A percentile compares a stretch with the other conserved stretches of the same genome.
Conservation (phyloP, 2,329 filamentous ascomycete species). For the Aspergillus novofumigatus region DNA sequence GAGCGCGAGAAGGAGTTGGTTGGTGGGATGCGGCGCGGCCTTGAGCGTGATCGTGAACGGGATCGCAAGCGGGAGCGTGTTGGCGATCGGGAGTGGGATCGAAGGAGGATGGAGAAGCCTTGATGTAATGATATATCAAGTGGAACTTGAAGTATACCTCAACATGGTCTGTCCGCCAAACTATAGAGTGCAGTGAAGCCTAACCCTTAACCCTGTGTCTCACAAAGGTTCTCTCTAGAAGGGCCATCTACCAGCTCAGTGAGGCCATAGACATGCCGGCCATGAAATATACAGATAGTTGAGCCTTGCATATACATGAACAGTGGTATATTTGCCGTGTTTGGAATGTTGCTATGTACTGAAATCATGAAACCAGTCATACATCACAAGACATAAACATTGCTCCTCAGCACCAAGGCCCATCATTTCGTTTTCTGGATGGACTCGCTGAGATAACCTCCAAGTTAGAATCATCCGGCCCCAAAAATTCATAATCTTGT, state of each 20-base stretch:
- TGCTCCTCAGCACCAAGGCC: not conserved
- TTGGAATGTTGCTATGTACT: not conserved
- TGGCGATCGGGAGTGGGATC: conserved; percentile 36
- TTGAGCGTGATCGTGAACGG: conserved; percentile 35
- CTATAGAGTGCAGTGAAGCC: no score
- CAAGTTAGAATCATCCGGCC: no score
- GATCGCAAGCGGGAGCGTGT: conserved; percentile 33
- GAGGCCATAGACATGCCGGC: not conserved
- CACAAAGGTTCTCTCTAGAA: not conserved
- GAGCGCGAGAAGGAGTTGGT: conserved; percentile 73
- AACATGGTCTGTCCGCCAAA: not conserved
- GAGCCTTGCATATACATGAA: not conserved
- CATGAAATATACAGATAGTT: not conserved
- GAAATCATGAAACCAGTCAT: not conserved
- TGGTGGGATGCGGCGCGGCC: conserved; percentile 57
- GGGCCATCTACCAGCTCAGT: not conserved
- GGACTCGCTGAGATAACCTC: not conserved
- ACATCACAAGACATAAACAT: not conserved
- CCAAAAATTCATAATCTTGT: not conserved
- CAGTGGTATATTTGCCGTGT: not conserved
- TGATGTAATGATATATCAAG: not conserved
- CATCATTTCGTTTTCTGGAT: not conserved
- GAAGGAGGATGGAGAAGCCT: conserved; percentile 8
- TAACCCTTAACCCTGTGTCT: not conserved
- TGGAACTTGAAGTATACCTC: not conserved